Evolutionary conservation across 192 early-diverging fungal species (phyloP).

Genomic region (Backusella tuberculispora): DNA sequence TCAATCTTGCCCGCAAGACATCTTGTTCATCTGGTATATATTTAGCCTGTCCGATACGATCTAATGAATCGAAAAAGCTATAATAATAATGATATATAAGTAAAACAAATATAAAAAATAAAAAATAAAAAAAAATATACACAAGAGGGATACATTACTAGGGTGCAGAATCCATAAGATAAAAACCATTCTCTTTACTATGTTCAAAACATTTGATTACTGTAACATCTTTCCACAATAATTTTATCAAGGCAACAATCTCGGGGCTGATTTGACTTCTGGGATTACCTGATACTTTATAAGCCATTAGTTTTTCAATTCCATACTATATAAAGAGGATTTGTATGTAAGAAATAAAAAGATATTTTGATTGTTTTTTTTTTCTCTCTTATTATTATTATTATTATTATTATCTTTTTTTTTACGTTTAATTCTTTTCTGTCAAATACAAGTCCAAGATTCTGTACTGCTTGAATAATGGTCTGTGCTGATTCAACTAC

Average conservation of each 20-base stretch:
- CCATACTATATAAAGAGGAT: background rate
- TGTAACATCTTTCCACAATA: constrained; percentile 66
- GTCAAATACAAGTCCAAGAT: constrained; percentile 19
- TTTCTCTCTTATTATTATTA: no score
- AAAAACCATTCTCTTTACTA: constrained; percentile 67
- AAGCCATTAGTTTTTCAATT: background rate
- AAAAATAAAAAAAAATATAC: background rate
- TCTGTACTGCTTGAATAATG: constrained; percentile 71
- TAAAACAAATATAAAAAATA: background rate
- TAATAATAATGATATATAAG: no score
- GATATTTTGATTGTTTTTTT: background rate
- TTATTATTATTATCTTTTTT: no score
- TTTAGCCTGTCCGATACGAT: constrained; percentile 81
- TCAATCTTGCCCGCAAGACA: constrained; percentile 92
- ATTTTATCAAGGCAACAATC: constrained; percentile 70
- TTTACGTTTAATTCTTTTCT: constrained; percentile 16
- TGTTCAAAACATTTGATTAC: constrained; percentile 63
- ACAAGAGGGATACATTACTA: constrained; percentile 49
- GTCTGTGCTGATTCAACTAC: constrained; percentile 81
- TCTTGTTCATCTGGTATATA: constrained; percentile 95
- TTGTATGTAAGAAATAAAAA: background rate
- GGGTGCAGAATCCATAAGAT: constrained; percentile 80
- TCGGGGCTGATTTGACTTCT: constrained; percentile 47
- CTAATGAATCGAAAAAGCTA: constrained; percentile 92
- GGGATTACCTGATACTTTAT: constrained; percentile 26